Conservation (phyloP, 2,329 filamentous ascomycete genomes). For the Amauroascus niger region DNA sequence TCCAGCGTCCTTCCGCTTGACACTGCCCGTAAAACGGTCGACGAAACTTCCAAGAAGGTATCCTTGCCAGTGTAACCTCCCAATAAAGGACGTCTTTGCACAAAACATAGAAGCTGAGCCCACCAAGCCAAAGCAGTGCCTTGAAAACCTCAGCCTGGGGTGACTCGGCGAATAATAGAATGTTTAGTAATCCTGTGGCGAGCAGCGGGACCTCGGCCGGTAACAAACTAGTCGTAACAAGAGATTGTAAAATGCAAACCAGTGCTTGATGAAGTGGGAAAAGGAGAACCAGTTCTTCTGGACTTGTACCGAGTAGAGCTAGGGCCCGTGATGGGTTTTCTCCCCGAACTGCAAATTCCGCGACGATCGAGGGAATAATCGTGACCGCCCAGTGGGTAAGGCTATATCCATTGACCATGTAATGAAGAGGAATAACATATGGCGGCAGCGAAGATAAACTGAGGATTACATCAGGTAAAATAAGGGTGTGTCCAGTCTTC, state of each 20-base stretch:
- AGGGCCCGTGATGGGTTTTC: conserved; percentile 29
- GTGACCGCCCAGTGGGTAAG: conserved; percentile 71
- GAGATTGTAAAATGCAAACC: conserved; percentile 60
- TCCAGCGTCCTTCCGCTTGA: conserved; percentile 32
- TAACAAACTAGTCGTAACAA: conserved; percentile 82
- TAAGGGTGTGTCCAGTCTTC: conserved; percentile 47
- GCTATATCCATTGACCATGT: conserved; percentile 49
- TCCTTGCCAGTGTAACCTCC: conserved; percentile 75
- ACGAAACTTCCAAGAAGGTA: conserved; percentile 83
- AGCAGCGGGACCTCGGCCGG: conserved; percentile 80
- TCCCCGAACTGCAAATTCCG: conserved; percentile 33
- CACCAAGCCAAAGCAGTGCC: conserved; percentile 74
- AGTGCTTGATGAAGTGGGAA: conserved; percentile 78
- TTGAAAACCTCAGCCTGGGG: conserved; percentile 81
- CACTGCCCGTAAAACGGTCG: conserved; percentile 39
- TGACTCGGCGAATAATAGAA: conserved; percentile 65
- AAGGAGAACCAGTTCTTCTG: conserved; percentile 54
- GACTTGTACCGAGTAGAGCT: conserved; percentile 35
- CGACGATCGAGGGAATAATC: conserved; percentile 54
- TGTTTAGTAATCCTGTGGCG: conserved; percentile 69
- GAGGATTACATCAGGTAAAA: conserved; percentile 75
- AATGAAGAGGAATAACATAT: conserved; percentile 57
- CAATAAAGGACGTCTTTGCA: conserved; percentile 68
- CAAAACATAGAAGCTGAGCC: conserved; percentile 60
- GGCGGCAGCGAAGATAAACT: conserved; percentile 67